Conservation (phyloP, 2,329 filamentous ascomycete species). For the Ophioceras dolichostomum region DNA sequence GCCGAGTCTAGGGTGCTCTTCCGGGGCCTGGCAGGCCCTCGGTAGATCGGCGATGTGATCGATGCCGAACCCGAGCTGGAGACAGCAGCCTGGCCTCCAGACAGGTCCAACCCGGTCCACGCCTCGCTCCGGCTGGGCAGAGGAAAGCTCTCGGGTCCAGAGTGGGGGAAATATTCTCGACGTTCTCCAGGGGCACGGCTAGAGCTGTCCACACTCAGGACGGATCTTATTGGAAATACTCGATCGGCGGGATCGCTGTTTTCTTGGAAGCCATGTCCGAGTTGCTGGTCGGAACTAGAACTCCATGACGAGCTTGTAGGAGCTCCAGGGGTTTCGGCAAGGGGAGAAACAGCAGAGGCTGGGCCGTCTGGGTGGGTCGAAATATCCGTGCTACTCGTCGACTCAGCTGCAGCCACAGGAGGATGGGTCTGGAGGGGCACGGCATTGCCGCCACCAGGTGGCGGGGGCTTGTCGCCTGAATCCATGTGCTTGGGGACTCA, state of each 20-base stretch:
- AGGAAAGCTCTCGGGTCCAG: conserved; percentile 6
- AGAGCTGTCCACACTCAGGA: conserved; percentile 55
- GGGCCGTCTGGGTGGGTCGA: conserved; percentile 1
- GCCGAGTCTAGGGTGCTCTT: too few species aligned
- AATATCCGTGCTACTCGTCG: conserved; percentile 1
- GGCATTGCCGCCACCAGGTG: neutral
- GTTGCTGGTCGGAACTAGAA: conserved; percentile 26
- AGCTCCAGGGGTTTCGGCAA: conserved; percentile 3
- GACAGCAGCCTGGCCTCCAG: conserved; percentile 7
- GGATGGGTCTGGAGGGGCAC: neutral
- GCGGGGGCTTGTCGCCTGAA: too few species aligned
- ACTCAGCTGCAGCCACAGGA: neutral
- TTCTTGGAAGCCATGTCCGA: conserved; percentile 16
- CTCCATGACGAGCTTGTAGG: conserved; percentile 26
- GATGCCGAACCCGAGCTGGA: conserved; percentile 5
- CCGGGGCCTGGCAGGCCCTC: too few species aligned
- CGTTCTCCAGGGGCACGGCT: conserved; percentile 23
- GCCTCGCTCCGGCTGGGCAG: too few species aligned
- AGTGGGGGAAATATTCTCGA: conserved; percentile 21
- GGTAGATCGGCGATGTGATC: neutral
- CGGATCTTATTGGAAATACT: conserved; percentile 74
- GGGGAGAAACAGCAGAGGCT: neutral
- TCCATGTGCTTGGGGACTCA: too few species aligned
- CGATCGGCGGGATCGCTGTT: conserved; percentile 33
- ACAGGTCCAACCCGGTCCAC: too few species aligned